Evolutionary conservation across 2,329 filamentous ascomycete species (phyloP).

Genomic region (Neonectria hederae): DNA sequence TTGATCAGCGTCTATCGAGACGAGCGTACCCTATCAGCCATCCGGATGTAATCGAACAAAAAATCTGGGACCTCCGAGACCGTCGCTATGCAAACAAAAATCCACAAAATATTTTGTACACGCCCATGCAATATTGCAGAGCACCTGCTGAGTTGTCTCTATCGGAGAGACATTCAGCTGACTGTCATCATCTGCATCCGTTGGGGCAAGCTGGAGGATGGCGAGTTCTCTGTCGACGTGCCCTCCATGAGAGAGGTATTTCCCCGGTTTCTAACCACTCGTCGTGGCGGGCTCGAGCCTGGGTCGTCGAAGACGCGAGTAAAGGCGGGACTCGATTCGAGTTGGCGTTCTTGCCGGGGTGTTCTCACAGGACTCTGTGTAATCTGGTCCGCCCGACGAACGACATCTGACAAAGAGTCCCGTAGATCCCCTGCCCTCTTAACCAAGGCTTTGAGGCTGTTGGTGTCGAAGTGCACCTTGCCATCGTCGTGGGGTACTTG

Average conservation of each 20-base stretch:
- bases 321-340: conserved; percentile 72
- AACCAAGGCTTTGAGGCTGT: conserved; percentile 73
- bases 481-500: conserved; percentile 49
- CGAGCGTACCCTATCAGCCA: conserved; percentile 22
- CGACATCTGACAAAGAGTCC: conserved; percentile 66
- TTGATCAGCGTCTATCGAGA: conserved; percentile 19
- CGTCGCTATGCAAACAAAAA: conserved; percentile 52
- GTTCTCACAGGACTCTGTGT: conserved; percentile 65
- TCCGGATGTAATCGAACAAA: conserved; percentile 30
- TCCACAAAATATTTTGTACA: conserved; percentile 46
- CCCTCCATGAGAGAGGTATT: conserved; percentile 61
- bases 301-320: conserved; percentile 73
- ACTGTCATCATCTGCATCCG: conserved; percentile 74
- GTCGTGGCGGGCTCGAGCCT: conserved; percentile 62
- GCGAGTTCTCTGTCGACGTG: conserved; percentile 62
- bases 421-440: conserved; percentile 69
- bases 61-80: conserved; percentile 38
- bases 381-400: conserved; percentile 67
- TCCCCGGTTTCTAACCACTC: conserved; percentile 62
- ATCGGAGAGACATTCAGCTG: conserved; percentile 49
- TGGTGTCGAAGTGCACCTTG: conserved; percentile 72
- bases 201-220: conserved; percentile 58
- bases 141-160: conserved; percentile 19
- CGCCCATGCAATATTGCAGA: conserved; percentile 32
- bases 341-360: conserved; percentile 54